Conservation (phyloP, 345 rosid species). For the Citrus glauca region DNA sequence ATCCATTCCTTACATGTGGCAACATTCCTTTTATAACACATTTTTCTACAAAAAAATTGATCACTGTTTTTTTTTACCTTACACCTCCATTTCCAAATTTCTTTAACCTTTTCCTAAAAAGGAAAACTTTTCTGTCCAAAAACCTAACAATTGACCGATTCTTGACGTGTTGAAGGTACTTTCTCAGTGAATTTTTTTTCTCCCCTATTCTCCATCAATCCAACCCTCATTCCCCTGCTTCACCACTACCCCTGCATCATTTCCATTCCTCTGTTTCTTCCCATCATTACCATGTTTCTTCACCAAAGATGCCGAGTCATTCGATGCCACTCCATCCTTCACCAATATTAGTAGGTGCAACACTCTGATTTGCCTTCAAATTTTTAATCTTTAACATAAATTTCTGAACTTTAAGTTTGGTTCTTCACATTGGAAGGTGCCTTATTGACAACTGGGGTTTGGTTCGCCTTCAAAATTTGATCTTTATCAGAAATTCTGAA, state of each 20-base stretch:
- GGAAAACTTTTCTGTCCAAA: no score
- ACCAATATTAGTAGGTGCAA: constrained; percentile 8
- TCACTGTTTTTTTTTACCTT: no score
- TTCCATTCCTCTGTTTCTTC: constrained; percentile 33
- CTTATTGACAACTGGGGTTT: not conserved
- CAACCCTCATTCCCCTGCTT: constrained; percentile 45
- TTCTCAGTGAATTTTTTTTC: no score
- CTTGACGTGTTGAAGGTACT: no score
- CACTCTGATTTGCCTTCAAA: constrained; percentile 27
- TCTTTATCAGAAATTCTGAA: no score
- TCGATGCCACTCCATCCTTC: constrained; percentile 25
- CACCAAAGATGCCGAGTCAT: constrained; percentile 31
- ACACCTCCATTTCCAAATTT: no score
- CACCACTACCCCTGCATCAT: constrained; percentile 9
- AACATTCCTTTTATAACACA: no score
- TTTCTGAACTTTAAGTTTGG: constrained; percentile 6
- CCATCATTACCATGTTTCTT: constrained; percentile 28
- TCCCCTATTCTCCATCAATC: constrained; percentile 73
- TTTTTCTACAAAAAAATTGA: no score
- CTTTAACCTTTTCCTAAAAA: no score
- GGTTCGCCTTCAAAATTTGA: no score
- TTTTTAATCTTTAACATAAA: constrained; percentile 16
- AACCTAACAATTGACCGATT: no score
- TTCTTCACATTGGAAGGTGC: constrained; percentile 8
- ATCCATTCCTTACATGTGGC: no score